A percentile compares a stretch with the other conserved stretches of the same genome.
These are phyloP conservation scores for Thermothielavioides terrestris DNA, from an alignment of 495 filamentous ascomycete genomes.

Conservation along the genomic window DNA sequence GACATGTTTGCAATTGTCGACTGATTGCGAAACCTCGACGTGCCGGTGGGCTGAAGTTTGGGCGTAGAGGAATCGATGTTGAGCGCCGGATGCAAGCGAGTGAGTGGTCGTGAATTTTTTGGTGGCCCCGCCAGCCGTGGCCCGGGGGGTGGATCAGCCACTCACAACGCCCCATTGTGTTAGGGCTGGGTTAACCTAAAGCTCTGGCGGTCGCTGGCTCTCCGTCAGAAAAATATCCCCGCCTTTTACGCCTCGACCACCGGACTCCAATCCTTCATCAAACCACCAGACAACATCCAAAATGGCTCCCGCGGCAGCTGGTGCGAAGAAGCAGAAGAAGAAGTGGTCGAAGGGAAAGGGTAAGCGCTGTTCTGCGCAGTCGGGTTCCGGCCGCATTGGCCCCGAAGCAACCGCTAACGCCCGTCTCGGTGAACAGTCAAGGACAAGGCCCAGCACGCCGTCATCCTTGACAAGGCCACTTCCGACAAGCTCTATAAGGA, in stretches of 20 bases:
- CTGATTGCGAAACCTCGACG: slow-evolving; percentile 20
- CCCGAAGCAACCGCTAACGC: slow-evolving; percentile 17
- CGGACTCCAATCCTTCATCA: slow-evolving; percentile 32
- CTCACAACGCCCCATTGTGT: slow-evolving; percentile 21
- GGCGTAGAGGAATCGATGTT: slow-evolving; percentile 5
- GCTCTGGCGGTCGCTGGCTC: slow-evolving; percentile 7
- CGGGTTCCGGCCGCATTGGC: slow-evolving; percentile 3
- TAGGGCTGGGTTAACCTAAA: slow-evolving; percentile 37
- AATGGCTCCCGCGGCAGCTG: slow-evolving; percentile 71
- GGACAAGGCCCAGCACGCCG: slow-evolving; percentile 99
- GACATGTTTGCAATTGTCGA: slow-evolving; percentile 59
- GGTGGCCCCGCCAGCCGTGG: slow-evolving; percentile 29
- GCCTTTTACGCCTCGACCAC: slow-evolving; percentile 31
- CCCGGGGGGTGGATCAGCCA: slow-evolving; percentile 20
- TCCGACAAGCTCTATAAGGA: slow-evolving; percentile 94
- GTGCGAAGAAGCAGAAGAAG: slow-evolving; percentile 99
- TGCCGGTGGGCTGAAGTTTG: slow-evolving; percentile 23
- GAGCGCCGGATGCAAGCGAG: slow-evolving; percentile 13
- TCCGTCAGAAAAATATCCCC: slow-evolving; percentile 30
- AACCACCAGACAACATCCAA: slow-evolving; percentile 37
- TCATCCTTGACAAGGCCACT: slow-evolving; percentile 69
- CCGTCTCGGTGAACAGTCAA: slow-evolving; percentile 62
- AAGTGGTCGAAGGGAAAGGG: slow-evolving; percentile 99
- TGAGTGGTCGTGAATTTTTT: slow-evolving; percentile 31
- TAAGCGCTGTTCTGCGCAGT: slow-evolving; percentile 13